Evolutionary conservation across 2,329 filamentous ascomycete species (phyloP).

Genomic region (Magnaporthales sp.): DNA sequence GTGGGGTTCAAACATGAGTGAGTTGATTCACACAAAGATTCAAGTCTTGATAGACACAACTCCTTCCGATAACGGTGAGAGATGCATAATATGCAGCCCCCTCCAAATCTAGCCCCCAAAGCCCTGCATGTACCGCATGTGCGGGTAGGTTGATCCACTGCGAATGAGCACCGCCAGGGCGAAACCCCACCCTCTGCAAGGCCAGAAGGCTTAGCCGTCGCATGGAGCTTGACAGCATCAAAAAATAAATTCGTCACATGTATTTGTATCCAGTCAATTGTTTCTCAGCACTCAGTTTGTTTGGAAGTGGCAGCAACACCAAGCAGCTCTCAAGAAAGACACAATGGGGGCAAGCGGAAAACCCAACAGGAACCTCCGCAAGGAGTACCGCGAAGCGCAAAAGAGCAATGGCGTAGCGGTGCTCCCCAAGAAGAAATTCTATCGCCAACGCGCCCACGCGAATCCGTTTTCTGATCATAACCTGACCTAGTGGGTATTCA

Average conservation of each 20-base stretch:
- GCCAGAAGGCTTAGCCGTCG: background rate
- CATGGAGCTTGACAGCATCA: background rate
- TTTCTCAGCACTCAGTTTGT: background rate
- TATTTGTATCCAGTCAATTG: background rate
- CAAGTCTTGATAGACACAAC: background rate
- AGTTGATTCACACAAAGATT: background rate
- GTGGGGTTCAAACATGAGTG: background rate
- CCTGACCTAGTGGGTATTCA: constrained; percentile 57
- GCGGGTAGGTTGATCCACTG: background rate
- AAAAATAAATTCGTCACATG: background rate
- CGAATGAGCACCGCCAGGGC: background rate
- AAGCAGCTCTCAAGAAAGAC: background rate
- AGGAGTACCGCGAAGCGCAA: constrained; percentile 51
- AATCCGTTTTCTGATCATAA: constrained; percentile 96
- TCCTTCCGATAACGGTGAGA: background rate
- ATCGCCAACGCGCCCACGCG: constrained; percentile 90
- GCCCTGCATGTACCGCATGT: background rate
- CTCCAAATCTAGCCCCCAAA: background rate
- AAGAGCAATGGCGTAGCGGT: constrained; percentile 44
- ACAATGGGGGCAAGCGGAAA: constrained; percentile 35
- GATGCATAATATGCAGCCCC: background rate
- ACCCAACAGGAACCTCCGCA: constrained; percentile 54
- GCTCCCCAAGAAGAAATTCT: constrained; percentile 91
- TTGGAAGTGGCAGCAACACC: background rate
- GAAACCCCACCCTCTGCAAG: background rate